These are phyloP conservation scores for Phialophora verrucosa DNA, from an alignment of 2,329 filamentous ascomycete species.

Conservation along the genomic window DNA sequence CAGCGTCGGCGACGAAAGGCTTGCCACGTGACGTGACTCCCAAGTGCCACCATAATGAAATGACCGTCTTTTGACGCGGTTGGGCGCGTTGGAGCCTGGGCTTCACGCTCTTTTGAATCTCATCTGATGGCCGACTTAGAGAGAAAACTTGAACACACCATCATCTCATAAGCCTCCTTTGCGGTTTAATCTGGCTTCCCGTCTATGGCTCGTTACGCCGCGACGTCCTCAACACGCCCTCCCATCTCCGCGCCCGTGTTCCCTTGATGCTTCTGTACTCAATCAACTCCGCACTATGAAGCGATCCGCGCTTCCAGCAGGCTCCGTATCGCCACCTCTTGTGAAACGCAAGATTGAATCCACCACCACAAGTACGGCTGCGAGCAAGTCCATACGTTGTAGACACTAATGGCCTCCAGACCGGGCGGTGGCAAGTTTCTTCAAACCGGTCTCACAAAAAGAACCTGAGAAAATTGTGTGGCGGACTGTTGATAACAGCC, in stretches of 20 bases:
- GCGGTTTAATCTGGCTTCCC: slow-evolving; percentile 24
- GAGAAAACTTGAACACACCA: neutral
- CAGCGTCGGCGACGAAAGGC: neutral
- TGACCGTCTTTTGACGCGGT: slow-evolving; percentile 18
- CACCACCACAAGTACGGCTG: slow-evolving; percentile 57
- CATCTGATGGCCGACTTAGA: neutral
- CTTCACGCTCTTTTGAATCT: neutral
- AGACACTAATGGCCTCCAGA: slow-evolving; percentile 39
- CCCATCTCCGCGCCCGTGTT: neutral
- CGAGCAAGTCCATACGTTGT: neutral
- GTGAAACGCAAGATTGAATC: slow-evolving; percentile 61
- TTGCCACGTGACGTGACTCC: neutral
- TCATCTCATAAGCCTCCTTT: neutral
- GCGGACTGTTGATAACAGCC: slow-evolving; percentile 68
- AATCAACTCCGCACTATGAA: slow-evolving; percentile 41
- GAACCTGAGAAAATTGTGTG: slow-evolving; percentile 76
- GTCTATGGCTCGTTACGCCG: slow-evolving; percentile 19
- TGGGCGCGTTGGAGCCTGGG: slow-evolving; percentile 5
- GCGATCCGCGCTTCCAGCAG: slow-evolving; percentile 46
- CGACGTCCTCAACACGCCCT: neutral
- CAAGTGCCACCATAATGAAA: slow-evolving; percentile 4
- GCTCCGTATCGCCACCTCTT: slow-evolving; percentile 63
- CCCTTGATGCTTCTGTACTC: slow-evolving; percentile 5
- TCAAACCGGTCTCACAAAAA: slow-evolving; percentile 85
- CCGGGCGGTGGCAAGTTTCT: slow-evolving; percentile 77